Percentiles rank a stretch among this genome's conserved stretches.
Evolutionary conservation across 768 basidiomycete species (phyloP).

Genomic region (Hypsizygus marmoreus): DNA sequence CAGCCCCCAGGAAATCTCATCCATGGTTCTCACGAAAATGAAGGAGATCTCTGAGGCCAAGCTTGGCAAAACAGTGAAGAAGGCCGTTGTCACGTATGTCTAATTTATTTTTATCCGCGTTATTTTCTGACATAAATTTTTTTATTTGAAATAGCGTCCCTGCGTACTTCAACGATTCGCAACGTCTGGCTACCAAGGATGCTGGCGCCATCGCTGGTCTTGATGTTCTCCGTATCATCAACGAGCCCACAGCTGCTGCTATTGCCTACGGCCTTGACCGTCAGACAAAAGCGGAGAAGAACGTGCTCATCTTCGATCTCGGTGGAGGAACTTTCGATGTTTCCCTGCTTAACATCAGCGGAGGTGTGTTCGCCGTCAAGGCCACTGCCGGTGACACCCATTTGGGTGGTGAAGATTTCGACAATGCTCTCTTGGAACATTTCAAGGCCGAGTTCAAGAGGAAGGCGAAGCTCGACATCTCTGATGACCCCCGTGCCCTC

Average conservation of each 20-base stretch:
- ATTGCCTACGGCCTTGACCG: constrained; percentile 98
- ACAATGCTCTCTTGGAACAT: constrained; percentile 96
- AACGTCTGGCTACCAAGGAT: constrained; percentile 98
- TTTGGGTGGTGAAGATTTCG: constrained; percentile 99
- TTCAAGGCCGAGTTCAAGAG: constrained; percentile 99
- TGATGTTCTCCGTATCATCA: constrained; percentile 99
- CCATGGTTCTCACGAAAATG: constrained; percentile 99
- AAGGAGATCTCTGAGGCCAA: constrained; percentile 99
- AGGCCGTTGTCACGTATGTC: constrained; percentile 95
- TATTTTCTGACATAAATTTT: constrained; percentile 8
- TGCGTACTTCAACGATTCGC: constrained; percentile 99
- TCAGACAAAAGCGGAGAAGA: constrained; percentile 93
- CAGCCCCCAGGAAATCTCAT: constrained; percentile 98
- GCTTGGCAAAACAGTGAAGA: constrained; percentile 97
- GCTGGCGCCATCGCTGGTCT: constrained; percentile 97
- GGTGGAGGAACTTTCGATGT: constrained; percentile 99
- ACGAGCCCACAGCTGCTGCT: constrained; percentile 99
- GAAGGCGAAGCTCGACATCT: constrained; percentile 96
- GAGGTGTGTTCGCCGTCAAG: constrained; percentile 99
- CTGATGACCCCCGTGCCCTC: constrained; percentile 94
- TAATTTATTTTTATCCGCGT: constrained; percentile 5
- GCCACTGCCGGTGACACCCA: constrained; percentile 99
- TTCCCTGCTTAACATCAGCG: constrained; percentile 95
- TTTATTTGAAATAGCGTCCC: constrained; percentile 68
- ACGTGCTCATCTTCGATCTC: constrained; percentile 99